Conservation (phyloP, 1,284 basidiomycete genomes). For the Puccinia novopanici region DNA sequence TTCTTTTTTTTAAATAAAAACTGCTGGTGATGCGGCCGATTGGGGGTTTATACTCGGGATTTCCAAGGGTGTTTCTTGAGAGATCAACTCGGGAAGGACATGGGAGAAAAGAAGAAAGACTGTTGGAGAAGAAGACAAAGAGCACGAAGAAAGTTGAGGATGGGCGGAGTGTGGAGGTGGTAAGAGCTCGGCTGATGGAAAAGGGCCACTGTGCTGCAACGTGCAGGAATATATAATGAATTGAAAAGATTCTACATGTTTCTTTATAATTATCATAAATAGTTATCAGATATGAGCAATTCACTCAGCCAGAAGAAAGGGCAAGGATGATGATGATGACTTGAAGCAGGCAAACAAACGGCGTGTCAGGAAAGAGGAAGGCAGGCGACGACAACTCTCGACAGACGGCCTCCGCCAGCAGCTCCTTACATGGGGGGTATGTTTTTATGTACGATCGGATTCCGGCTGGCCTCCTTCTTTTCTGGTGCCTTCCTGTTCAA, state of each 20-base stretch:
- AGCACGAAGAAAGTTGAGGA: not conserved
- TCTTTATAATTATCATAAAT: too few relatives aligned
- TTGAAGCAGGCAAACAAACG: conserved; percentile 20
- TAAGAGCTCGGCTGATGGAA: not conserved
- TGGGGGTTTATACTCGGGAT: not conserved
- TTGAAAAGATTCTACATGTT: not conserved
- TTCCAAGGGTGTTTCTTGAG: not conserved
- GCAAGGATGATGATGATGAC: conserved; percentile 17
- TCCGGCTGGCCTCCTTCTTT: conserved; percentile 11
- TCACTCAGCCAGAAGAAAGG: conserved; percentile 21
- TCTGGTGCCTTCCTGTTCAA: not conserved
- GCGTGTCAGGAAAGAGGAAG: conserved; percentile 14
- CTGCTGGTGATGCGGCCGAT: not conserved
- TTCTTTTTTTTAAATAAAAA: not conserved
- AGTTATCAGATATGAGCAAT: not conserved
- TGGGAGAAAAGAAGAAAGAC: not conserved
- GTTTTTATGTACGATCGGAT: conserved; percentile 11
- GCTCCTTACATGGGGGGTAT: not conserved
- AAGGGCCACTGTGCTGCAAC: not conserved
- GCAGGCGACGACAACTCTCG: not conserved
- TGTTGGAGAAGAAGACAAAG: conserved; percentile 3
- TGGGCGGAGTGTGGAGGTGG: not conserved
- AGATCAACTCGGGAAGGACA: conserved; percentile 8
- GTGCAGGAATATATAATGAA: conserved; percentile 1
- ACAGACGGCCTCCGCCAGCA: conserved; percentile 6